phyloP scores from a whole-genome alignment of 73 alveolate genomes.

The Paraurostyla sp. region DNA sequence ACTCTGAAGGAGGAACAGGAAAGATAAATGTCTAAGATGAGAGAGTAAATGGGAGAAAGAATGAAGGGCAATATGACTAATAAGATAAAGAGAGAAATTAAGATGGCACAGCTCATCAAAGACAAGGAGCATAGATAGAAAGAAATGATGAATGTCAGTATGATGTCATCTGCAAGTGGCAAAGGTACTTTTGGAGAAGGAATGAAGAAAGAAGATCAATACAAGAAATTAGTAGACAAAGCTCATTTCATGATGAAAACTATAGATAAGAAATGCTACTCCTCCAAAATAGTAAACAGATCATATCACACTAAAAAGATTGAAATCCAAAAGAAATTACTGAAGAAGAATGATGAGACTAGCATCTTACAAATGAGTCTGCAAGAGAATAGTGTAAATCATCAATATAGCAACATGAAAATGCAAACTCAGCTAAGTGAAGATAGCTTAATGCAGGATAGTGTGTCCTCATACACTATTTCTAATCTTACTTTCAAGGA shows the following conservation, averaged over 20 bases:
- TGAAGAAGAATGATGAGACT: not conserved
- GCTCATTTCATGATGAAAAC: not conserved
- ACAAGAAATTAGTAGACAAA: not conserved
- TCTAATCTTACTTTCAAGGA: constrained; percentile 26
- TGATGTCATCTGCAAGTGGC: not conserved
- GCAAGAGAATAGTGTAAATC: not conserved
- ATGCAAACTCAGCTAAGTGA: not conserved
- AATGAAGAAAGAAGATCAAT: not conserved
- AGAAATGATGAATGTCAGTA: not conserved
- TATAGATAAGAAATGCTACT: constrained; percentile 19
- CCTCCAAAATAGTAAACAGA: not conserved
- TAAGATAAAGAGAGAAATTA: constrained; percentile 2
- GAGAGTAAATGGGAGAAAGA: constrained; percentile 45
- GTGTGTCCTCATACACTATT: not conserved
- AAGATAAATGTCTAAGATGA: constrained; percentile 56
- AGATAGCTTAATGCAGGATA: constrained; percentile 21
- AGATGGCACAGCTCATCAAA: constrained; percentile 22
- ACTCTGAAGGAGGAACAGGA: constrained; percentile 52
- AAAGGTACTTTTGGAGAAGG: not conserved
- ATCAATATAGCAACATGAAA: not conserved
- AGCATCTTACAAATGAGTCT: too few species aligned
- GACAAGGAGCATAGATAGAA: constrained; percentile 14
- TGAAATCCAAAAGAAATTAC: not conserved
- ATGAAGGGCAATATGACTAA: not conserved
- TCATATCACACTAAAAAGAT: not conserved